These are phyloP conservation scores for Rutstroemia sp. DNA, from an alignment of 2,329 filamentous ascomycete species.

Conservation along the genomic window DNA sequence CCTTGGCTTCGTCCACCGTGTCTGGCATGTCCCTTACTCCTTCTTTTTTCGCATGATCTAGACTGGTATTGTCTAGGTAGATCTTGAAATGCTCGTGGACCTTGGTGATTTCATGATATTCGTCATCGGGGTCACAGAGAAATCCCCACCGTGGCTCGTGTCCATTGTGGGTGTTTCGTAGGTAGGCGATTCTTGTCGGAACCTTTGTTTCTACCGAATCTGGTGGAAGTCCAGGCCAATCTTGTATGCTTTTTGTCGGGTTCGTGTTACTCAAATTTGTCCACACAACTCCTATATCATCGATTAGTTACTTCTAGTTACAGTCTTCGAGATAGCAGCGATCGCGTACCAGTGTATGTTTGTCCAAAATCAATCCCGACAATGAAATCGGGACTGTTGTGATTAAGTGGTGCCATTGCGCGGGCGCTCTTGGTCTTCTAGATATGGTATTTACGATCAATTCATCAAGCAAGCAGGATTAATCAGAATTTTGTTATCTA, in stretches of 20 bases:
- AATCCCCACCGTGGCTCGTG: not conserved
- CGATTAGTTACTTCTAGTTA: not conserved
- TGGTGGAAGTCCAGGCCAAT: slow-evolving; percentile 1
- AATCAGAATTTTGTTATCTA: not conserved
- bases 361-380: slow-evolving; percentile 15
- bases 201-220: slow-evolving; percentile 1
- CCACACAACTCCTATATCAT: not conserved
- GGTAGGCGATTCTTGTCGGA: slow-evolving; percentile 2
- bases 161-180: not conserved
- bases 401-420: not conserved
- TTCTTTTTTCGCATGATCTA: not conserved
- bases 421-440: too few relatives aligned
- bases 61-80: slow-evolving; percentile 1
- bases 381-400: not conserved
- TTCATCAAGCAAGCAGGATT: not conserved
- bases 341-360: slow-evolving; percentile 5
- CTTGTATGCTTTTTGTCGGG: slow-evolving; percentile 1
- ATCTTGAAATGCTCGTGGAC: slow-evolving; percentile 7
- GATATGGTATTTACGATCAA: not conserved
- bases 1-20: slow-evolving; percentile 1
- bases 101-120: not conserved
- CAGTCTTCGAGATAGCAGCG: not conserved
- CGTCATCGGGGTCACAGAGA: slow-evolving; percentile 4
- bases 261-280: not conserved
- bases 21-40: slow-evolving; percentile 1